Base-by-base conservation (phyloP, 2,329 filamentous ascomycete species). In the Colletotrichum shisoi region DNA sequence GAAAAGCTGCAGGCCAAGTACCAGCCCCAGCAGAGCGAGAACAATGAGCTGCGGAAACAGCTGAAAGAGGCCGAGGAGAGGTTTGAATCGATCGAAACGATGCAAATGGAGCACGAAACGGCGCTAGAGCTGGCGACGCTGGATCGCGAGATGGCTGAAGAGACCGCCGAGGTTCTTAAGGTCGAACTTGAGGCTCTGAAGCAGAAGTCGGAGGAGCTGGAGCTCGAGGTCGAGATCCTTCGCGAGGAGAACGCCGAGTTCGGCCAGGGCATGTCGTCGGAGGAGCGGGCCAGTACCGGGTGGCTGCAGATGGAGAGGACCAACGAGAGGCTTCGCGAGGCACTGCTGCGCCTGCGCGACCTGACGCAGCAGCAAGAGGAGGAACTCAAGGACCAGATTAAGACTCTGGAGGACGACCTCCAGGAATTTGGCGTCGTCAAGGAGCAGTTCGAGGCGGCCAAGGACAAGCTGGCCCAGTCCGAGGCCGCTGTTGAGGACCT, bases 81-180 rank as follows among this genome's bases (percentile, higher is more conserved):
- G 54, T 83, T 93, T 21, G 88, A 91, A 63, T 82, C 87, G 24
- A 82, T 95, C 2, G 91, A 94, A 71, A 83, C 85, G 37, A 82
- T 91, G 61, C 90, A 95, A 75, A 91, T 91, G 8, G 93, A 97
- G 71, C 89, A 96, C 76, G 95, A 98, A 37, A 86, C 89, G 3
- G 87, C 91, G 7, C 80, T 97, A 74, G 95, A 99, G 78, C 87
- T 95, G 78, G 93, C 93, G 7, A 90, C 92, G 0, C 82, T 99
- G 31, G 95, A 99, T 75, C 88, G 92, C 51, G 94, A 99, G 77
- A 96, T 98, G 91, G 95, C 95, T 0, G 94, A 99, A 77, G 94
- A 97, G 78, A 93, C 89, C 49, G 90, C 92, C 0, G 95, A 98
- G 71, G 88, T 90, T 19, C 83, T 91, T 57, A 95, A 93, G 76